A percentile compares a stretch with the other conserved stretches of the same genome.
These are phyloP conservation scores for Zymoseptoria pseudotritici DNA, from an alignment of 2,329 filamentous ascomycete genomes.

Conservation along the genomic window DNA sequence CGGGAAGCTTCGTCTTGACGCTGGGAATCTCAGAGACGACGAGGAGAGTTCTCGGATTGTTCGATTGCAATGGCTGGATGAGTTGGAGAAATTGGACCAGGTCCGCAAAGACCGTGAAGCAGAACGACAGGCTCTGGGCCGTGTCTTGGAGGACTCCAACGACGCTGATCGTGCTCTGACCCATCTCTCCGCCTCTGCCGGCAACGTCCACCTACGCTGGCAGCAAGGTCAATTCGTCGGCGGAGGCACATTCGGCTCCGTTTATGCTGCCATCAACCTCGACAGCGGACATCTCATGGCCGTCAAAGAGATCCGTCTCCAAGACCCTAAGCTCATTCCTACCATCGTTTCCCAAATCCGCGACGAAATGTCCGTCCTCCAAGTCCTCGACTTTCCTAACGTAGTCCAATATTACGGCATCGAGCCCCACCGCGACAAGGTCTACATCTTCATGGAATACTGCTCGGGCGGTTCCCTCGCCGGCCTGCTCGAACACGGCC, in stretches of 20 bases:
- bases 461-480: slow-evolving; percentile 92
- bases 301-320: slow-evolving; percentile 94
- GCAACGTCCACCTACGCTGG: slow-evolving; percentile 93
- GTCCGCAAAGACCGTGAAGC: slow-evolving; percentile 69
- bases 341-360: slow-evolving; percentile 88
- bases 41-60: slow-evolving; percentile 74
- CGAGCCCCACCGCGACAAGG: slow-evolving; percentile 94
- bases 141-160: slow-evolving; percentile 87
- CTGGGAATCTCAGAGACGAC: slow-evolving; percentile 67
- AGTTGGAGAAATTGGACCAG: slow-evolving; percentile 70
- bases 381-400: slow-evolving; percentile 93
- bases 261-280: slow-evolving; percentile 94
- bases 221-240: slow-evolving; percentile 98
- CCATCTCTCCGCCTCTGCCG: slow-evolving; percentile 86
- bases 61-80: slow-evolving; percentile 64
- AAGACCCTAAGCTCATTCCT: slow-evolving; percentile 93
- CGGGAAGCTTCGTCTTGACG: slow-evolving; percentile 67
- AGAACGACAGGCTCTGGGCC: slow-evolving; percentile 78
- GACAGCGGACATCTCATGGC: slow-evolving; percentile 96
- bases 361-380: slow-evolving; percentile 94
- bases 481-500: slow-evolving; percentile 82
- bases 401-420: slow-evolving; percentile 97
- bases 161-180: slow-evolving; percentile 93
- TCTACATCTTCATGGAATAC: slow-evolving; percentile 99
- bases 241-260: slow-evolving; percentile 92